Conservation (phyloP, 1,284 basidiomycete genomes). For the Tylopilus microsporus region DNA sequence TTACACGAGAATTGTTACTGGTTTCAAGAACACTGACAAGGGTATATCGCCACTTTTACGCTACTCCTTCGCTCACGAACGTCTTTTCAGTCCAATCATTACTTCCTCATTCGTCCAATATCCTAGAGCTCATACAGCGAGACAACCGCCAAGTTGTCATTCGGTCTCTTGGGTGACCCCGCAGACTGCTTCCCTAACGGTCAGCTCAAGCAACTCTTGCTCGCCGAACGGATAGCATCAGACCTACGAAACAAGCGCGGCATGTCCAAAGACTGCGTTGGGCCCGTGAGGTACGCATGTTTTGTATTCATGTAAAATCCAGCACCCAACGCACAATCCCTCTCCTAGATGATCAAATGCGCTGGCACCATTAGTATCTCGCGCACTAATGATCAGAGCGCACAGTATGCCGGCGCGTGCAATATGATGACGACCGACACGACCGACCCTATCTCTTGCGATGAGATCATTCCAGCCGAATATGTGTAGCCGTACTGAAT, state of each 20-base stretch:
- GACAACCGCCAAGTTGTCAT: conserved; percentile 66
- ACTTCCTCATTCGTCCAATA: conserved; percentile 69
- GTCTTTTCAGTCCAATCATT: conserved; percentile 52
- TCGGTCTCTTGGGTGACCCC: conserved; percentile 89
- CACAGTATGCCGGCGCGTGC: too few species aligned
- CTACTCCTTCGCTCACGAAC: conserved; percentile 2
- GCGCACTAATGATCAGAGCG: too few species aligned
- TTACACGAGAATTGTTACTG: conserved; percentile 91
- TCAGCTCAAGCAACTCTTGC: conserved; percentile 75
- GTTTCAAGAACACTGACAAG: conserved; percentile 80
- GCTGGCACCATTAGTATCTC: too few species aligned
- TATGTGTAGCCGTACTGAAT: too few species aligned
- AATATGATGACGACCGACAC: too few species aligned
- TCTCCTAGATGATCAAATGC: conserved; percentile 59
- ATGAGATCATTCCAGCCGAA: too few species aligned
- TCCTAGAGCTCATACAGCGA: conserved; percentile 86
- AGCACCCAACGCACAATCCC: background rate
- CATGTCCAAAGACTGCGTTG: conserved; percentile 74
- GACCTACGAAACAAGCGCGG: conserved; percentile 72
- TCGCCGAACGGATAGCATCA: conserved; percentile 76
- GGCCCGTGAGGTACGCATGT: conserved; percentile 68
- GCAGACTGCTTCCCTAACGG: conserved; percentile 81
- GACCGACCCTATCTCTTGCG: too few species aligned
- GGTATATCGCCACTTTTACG: conserved; percentile 38
- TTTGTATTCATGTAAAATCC: background rate